Conservation (phyloP, 2,329 filamentous ascomycete species). For the Bipolaris cookei region DNA sequence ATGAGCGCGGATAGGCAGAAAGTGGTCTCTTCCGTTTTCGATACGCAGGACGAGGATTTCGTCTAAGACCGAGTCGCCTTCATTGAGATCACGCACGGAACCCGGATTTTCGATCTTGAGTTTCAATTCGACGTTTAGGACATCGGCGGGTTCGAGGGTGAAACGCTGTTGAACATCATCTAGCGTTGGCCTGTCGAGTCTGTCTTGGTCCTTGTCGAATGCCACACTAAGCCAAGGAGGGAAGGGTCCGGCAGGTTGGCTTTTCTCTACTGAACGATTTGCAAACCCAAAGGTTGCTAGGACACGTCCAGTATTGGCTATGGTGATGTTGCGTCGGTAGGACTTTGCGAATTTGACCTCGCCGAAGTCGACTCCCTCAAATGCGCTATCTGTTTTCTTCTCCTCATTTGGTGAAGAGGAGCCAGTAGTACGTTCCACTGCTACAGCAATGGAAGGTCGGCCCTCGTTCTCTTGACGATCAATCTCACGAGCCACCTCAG, state of each 20-base stretch:
- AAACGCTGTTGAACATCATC: conserved; percentile 57
- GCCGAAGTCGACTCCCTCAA: conserved; percentile 77
- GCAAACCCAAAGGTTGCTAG: conserved; percentile 81
- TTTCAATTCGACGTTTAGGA: conserved; percentile 72
- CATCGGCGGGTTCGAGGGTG: conserved; percentile 83
- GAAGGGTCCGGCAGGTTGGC: conserved; percentile 50
- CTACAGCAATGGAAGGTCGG: conserved; percentile 79
- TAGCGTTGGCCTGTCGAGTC: conserved; percentile 30
- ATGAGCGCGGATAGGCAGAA: conserved; percentile 76
- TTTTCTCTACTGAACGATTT: conserved; percentile 66
- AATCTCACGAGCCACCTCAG: conserved; percentile 84
- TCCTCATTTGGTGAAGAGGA: conserved; percentile 20
- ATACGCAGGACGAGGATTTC: conserved; percentile 89
- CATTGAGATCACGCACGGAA: conserved; percentile 74
- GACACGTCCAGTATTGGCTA: conserved; percentile 91
- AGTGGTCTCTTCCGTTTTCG: conserved; percentile 84
- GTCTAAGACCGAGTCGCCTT: conserved; percentile 70
- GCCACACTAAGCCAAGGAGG: conserved; percentile 74
- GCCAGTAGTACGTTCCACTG: conserved; percentile 67
- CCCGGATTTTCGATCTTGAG: conserved; percentile 68
- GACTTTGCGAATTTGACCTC: conserved; percentile 71
- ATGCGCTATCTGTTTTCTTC: conserved; percentile 47
- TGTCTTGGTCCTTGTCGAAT: conserved; percentile 63
- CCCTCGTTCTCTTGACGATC: conserved; percentile 93
- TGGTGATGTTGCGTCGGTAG: conserved; percentile 72